Conservation (phyloP, 768 basidiomycete species). For the Termitomyces sp. region DNA sequence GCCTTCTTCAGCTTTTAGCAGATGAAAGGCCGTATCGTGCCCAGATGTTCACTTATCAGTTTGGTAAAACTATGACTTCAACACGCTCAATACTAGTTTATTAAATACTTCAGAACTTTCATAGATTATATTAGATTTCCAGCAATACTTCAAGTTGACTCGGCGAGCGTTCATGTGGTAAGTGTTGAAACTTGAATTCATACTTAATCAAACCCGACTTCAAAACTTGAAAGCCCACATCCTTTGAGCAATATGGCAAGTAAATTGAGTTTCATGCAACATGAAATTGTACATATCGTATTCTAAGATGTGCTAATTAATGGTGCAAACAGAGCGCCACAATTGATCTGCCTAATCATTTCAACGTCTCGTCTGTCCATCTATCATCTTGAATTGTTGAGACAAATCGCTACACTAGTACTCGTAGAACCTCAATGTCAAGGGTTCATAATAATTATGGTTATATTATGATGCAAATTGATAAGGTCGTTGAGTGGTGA, state of each 20-base stretch:
- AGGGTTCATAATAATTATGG: neutral
- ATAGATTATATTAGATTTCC: no score
- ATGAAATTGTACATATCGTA: neutral
- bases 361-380: neutral
- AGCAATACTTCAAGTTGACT: no score
- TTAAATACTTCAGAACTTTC: neutral
- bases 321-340: neutral
- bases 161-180: no score
- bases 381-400: neutral
- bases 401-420: neutral
- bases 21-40: no score
- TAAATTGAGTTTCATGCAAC: no score
- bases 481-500: neutral
- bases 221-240: no score
- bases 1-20: no score
- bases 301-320: no score
- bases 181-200: no score
- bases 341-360: neutral
- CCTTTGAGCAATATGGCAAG: no score
- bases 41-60: conserved; percentile 29
- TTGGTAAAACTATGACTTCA: conserved; percentile 78
- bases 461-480: neutral
- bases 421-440: neutral
- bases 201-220: no score
- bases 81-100: conserved; percentile 35